Evolutionary conservation across 202 grass and related monocot genomes (phyloP), one percentile per base, ranked within the genome.

Genomic region (Elaeis oleifera): DNA sequence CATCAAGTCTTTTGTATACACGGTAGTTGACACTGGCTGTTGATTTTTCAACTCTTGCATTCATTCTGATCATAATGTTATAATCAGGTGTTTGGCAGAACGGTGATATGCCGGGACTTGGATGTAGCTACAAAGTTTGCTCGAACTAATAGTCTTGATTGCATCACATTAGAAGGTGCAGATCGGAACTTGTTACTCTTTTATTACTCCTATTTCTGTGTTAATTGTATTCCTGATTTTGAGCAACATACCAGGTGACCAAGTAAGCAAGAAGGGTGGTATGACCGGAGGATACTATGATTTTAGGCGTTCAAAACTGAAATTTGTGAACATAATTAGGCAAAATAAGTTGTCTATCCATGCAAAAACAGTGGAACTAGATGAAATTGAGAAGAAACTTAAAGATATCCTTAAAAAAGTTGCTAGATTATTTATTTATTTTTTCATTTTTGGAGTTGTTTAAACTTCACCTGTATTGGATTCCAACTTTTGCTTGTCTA

Each of bases 221-320:
- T 64, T 65, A 29, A 62, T 21, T 69, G 56, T 55, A 60, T 81
- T 71, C 9, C 29, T 70, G 16, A 72, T 28, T 75, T 21, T 78
- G 11, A 58, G 71, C 70, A 63, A 23, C 74, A 68, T 50, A 53
- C 75, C 84, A 96, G 92, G 92, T 72, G 92, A 96, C 81, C 92
- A 96, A 83, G 87, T 96, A 63, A 84, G 74, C n/a, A 89, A 71
- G 78, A 96, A 96, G 81, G 92, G 92, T 85, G 92, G 84, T 72
- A 96, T 96, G 92, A 96, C 92, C 58, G 92, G 92, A 64, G 92
- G 92, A 74, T 96, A 88, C 76, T 96, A 96, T 78, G 92, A 96
- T 51, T 96, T 86, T 59, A 86, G 92, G 51, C 84, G 87, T 25
- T 96, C 92, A 71, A 96, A 74, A 63, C 58, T 96, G 77, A 96